Evolutionary conservation across 305 asterid genomes (phyloP).

Genomic region (Fraxinus baroniana): DNA sequence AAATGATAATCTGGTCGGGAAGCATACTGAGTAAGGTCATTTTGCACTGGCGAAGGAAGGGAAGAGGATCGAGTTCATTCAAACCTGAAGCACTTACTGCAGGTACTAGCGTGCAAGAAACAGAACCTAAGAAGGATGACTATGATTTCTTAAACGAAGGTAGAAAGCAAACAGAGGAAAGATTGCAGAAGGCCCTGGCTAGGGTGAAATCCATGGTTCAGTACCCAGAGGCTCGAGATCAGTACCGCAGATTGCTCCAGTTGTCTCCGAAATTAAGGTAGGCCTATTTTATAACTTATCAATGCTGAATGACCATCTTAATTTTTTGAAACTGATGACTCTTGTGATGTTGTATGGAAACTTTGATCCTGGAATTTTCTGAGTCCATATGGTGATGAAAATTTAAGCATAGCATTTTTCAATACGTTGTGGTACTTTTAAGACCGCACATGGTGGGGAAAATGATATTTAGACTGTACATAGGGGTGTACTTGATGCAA

Average conservation of each 20-base stretch:
- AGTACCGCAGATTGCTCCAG: slow-evolving; percentile 86
- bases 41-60: slow-evolving; percentile 87
- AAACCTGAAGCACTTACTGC: slow-evolving; percentile 57
- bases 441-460: background rate
- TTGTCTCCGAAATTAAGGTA: slow-evolving; percentile 89
- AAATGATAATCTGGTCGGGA: slow-evolving; percentile 84
- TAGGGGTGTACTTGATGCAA: background rate
- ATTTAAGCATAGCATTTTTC: background rate
- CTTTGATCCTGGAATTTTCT: slow-evolving; percentile 2
- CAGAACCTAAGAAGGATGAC: slow-evolving; percentile 66
- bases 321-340: slow-evolving; percentile 4
- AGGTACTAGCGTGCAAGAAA: slow-evolving; percentile 40
- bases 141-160: slow-evolving; percentile 85
- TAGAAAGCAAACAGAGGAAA: slow-evolving; percentile 79
- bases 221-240: slow-evolving; percentile 95
- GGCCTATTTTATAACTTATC: background rate
- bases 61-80: slow-evolving; percentile 82
- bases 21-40: slow-evolving; percentile 87
- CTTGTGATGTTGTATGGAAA: slow-evolving; percentile 3
- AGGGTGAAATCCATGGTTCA: slow-evolving; percentile 98
- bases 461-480: background rate
- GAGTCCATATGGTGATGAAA: background rate
- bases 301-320: background rate
- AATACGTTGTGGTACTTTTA: background rate
- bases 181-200: slow-evolving; percentile 83